phyloP scores from a whole-genome alignment of 768 basidiomycete genomes.

The Favolaschia claudopus region DNA sequence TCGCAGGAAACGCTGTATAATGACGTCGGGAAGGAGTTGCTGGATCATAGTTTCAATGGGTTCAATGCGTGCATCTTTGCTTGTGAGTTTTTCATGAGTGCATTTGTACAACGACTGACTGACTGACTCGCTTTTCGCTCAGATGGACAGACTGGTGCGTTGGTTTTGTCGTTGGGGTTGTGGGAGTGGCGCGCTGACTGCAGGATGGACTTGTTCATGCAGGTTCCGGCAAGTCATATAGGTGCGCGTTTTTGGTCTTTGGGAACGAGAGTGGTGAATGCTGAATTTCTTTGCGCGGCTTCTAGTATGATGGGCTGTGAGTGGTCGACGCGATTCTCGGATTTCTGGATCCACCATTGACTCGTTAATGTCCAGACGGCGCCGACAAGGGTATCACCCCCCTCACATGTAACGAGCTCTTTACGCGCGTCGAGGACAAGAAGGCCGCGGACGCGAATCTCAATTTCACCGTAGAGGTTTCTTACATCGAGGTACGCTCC shows the following conservation, averaged over 20 bases:
- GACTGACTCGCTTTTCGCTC: conserved; percentile 12
- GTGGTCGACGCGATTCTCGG: conserved; percentile 40
- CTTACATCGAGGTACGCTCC: conserved; percentile 85
- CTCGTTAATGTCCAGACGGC: conserved; percentile 67
- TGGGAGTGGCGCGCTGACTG: conserved; percentile 10
- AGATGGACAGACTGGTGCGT: conserved; percentile 88
- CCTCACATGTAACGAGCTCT: conserved; percentile 92
- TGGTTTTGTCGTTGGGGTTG: neutral
- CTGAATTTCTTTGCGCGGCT: conserved; percentile 10
- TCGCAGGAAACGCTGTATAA: conserved; percentile 95
- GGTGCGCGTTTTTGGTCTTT: conserved; percentile 53
- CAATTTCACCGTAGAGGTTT: conserved; percentile 94
- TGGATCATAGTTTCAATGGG: conserved; percentile 95
- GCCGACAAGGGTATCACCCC: conserved; percentile 98
- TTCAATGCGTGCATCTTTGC: conserved; percentile 99
- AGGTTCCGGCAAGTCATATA: conserved; percentile 95
- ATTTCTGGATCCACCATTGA: conserved; percentile 5
- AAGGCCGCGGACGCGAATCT: conserved; percentile 70
- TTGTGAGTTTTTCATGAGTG: conserved; percentile 68
- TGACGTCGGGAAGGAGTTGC: conserved; percentile 91
- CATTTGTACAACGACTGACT: neutral
- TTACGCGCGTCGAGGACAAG: conserved; percentile 78
- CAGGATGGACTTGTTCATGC: conserved; percentile 12
- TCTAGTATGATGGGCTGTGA: conserved; percentile 94
- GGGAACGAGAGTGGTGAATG: neutral